Evolutionary conservation across 2,329 filamentous ascomycete species (phyloP).

Genomic region (Colletotrichum echinochloae): DNA sequence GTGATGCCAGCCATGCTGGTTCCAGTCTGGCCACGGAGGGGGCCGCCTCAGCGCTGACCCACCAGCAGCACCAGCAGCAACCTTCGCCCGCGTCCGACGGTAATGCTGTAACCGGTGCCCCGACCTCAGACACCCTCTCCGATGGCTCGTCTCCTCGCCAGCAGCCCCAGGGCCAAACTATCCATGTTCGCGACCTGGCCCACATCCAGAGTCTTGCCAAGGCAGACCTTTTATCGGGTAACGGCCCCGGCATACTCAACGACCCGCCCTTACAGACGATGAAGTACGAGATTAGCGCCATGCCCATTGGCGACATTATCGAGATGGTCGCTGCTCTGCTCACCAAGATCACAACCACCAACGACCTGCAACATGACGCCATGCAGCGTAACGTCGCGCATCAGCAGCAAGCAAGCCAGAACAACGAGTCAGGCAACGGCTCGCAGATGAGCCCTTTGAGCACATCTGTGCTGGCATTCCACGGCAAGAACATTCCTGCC

Average conservation of each 20-base stretch:
- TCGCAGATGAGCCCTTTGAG: slow-evolving; percentile 71
- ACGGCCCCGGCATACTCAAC: slow-evolving; percentile 61
- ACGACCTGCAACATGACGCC: slow-evolving; percentile 93
- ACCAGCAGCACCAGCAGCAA: slow-evolving; percentile 45
- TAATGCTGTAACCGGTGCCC: slow-evolving; percentile 43
- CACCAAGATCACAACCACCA: slow-evolving; percentile 97
- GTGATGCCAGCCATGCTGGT: slow-evolving; percentile 31
- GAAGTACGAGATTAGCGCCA: slow-evolving; percentile 94
- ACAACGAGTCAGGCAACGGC: slow-evolving; percentile 61
- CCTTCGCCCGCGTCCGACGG: slow-evolving; percentile 53
- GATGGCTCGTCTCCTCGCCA: slow-evolving; percentile 44
- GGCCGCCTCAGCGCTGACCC: slow-evolving; percentile 42
- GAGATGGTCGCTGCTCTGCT: slow-evolving; percentile 98
- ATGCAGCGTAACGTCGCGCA: slow-evolving; percentile 78
- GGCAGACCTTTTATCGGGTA: slow-evolving; percentile 75
- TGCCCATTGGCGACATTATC: slow-evolving; percentile 97
- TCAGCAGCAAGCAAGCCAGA: slow-evolving; percentile 65
- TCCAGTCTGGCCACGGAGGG: slow-evolving; percentile 18
- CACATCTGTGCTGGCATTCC: slow-evolving; percentile 87
- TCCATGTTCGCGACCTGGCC: slow-evolving; percentile 87
- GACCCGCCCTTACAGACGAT: slow-evolving; percentile 66
- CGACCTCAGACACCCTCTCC: slow-evolving; percentile 44
- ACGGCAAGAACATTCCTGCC: slow-evolving; percentile 96
- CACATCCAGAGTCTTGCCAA: slow-evolving; percentile 91
- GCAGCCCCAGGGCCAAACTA: slow-evolving; percentile 57